Base-by-base conservation (phyloP, 139 green algal species). In the Haematococcus sp. region DNA sequence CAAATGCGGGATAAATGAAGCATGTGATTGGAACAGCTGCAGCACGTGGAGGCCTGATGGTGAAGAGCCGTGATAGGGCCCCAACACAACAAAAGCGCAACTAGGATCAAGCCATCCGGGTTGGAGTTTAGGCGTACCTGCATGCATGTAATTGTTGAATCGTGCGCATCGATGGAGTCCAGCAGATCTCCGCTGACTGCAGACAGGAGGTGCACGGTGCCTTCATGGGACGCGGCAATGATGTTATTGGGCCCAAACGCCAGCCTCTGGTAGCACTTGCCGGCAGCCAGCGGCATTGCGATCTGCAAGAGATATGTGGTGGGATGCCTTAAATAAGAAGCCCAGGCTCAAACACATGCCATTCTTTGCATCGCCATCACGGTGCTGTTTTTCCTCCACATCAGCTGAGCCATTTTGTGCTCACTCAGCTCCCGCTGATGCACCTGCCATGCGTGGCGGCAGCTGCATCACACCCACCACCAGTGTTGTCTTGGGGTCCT, bases 401-500 rank as follows among this genome's bases (percentile, higher is more conserved):
- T n/a, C n/a, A n/a, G n/a, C n/a, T n/a, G n/a, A n/a, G n/a, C n/a
- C n/a, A n/a, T n/a, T n/a, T n/a, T n/a, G n/a, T n/a, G n/a, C n/a
- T n/a, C n/a, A n/a, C n/a, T n/a, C n/a, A n/a, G n/a, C n/a, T n/a
- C n/a, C n/a, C n/a, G n/a, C n/a, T n/a, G n/a, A n/a, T n/a, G n/a
- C n/a, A n/a, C n/a, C n/a, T n/a, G n/a, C n/a, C n/a, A n/a, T n/a
- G n/a, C n/a, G n/a, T n/a, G n/a, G 11, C 7, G 40, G 40, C 40
- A 49, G 40, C 40, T 49, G 40, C 40, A 7, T 19, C 3, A 4
- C 1, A 61, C 79, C 81, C 43, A 87, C 68, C 68, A 76, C 75
- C 3, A 88, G 52, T 52, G 85, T n/a, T 15, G 68, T 77, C 74
- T 91, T 88, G 74, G 84, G 81, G 71, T 90, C 84, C 58, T 90